Evolutionary conservation across 192 early-diverging fungal genomes (phyloP).

Genomic region (Coemansia sp.): DNA sequence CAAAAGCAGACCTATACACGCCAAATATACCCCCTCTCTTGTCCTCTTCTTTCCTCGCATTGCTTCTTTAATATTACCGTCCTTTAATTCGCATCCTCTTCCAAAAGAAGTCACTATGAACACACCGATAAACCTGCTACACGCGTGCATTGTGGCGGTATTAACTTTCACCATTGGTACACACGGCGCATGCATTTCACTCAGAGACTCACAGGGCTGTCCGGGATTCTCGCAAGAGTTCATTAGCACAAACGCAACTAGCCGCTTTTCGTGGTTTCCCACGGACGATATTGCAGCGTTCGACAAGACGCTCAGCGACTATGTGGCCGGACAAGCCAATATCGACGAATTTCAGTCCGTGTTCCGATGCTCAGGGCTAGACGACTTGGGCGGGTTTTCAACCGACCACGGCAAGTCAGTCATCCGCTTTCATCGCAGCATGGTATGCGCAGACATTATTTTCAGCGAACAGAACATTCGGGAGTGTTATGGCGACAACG

Average conservation of each 20-base stretch:
- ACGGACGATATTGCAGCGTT: conserved; percentile 45
- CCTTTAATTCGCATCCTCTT: no score
- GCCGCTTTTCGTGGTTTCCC: conserved; percentile 49
- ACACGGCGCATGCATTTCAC: conserved; percentile 31
- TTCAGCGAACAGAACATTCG: conserved; percentile 38
- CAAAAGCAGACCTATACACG: background rate
- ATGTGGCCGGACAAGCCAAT: conserved; percentile 42
- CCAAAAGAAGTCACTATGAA: conserved; percentile 10
- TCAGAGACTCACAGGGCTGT: conserved; percentile 44
- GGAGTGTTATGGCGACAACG: conserved; percentile 40
- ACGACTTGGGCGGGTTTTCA: conserved; percentile 47
- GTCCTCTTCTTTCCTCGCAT: background rate
- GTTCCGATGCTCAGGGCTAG: conserved; percentile 48
- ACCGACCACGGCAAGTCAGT: conserved; percentile 44
- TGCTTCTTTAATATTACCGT: background rate
- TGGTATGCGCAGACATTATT: conserved; percentile 49
- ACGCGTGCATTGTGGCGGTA: conserved; percentile 10
- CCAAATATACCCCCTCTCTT: background rate
- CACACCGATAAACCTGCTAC: conserved; percentile 6
- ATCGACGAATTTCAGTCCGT: conserved; percentile 52
- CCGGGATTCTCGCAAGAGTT: conserved; percentile 45
- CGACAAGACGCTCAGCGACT: conserved; percentile 49
- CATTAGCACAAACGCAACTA: conserved; percentile 50
- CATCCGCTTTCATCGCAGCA: conserved; percentile 50
- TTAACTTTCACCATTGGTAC: conserved; percentile 5